Evolutionary conservation across 2,329 filamentous ascomycete genomes (phyloP).

Genomic region (Myriosclerotinia duriaeana): DNA sequence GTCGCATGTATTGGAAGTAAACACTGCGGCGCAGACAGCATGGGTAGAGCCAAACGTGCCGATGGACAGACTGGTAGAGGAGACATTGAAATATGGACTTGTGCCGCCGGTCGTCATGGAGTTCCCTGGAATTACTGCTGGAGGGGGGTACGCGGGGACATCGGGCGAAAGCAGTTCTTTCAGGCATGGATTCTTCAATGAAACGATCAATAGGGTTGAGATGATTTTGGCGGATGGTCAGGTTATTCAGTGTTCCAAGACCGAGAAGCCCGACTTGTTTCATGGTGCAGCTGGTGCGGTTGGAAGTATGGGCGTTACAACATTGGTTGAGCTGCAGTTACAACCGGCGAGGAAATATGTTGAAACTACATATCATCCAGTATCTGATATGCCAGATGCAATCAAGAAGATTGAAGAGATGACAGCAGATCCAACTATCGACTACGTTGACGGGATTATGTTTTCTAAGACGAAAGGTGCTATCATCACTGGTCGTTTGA

Average conservation of each 20-base stretch:
- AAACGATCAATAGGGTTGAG: conserved; percentile 61
- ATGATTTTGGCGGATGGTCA: conserved; percentile 61
- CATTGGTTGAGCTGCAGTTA: conserved; percentile 58
- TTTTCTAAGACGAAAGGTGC: conserved; percentile 49
- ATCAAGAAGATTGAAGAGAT: conserved; percentile 45
- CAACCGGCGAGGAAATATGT: conserved; percentile 55
- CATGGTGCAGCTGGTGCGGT: conserved; percentile 58
- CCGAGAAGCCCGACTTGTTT: conserved; percentile 55
- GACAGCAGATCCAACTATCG: conserved; percentile 41
- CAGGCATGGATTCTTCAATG: conserved; percentile 64
- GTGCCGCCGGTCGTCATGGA: conserved; percentile 69
- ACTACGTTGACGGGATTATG: conserved; percentile 64
- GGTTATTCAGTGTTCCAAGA: conserved; percentile 49
- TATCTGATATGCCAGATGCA: conserved; percentile 46
- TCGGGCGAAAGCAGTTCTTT: conserved; percentile 68
- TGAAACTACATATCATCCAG: conserved; percentile 54
- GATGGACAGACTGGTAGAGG: conserved; percentile 63
- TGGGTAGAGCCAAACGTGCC: conserved; percentile 68
- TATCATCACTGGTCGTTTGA: conserved; percentile 54
- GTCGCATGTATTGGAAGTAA: conserved; percentile 48
- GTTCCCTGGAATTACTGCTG: conserved; percentile 67
- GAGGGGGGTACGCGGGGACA: conserved; percentile 66
- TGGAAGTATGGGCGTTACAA: conserved; percentile 61
- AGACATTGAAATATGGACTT: conserved; percentile 54
- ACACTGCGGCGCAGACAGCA: conserved; percentile 45